Evolutionary conservation across 2,329 filamentous ascomycete genomes (phyloP).

Genomic region (Arachnomyces sp.): DNA sequence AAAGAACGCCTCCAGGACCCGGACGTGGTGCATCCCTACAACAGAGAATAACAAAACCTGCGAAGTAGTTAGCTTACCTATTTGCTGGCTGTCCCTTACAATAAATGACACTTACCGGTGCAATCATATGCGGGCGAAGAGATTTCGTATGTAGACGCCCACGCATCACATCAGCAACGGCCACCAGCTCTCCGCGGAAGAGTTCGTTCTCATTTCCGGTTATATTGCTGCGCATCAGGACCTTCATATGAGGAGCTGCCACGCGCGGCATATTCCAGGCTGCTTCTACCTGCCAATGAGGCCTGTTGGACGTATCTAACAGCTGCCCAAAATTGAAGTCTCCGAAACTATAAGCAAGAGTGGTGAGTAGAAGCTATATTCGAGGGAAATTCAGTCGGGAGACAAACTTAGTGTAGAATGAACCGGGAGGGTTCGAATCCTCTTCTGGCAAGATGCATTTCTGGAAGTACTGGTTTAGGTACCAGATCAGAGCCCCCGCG

Average conservation of each 20-base stretch:
- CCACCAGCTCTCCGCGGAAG: slow-evolving; percentile 9
- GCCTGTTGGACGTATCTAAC: slow-evolving; percentile 1
- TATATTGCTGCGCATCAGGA: slow-evolving; percentile 7
- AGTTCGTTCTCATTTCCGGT: slow-evolving; percentile 8
- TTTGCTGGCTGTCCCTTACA: not conserved
- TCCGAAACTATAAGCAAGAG: slow-evolving; percentile 2
- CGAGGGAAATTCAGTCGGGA: not conserved
- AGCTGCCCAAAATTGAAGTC: slow-evolving; percentile 7
- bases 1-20: slow-evolving; percentile 10
- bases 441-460: slow-evolving; percentile 2
- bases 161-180: slow-evolving; percentile 9
- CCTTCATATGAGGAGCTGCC: slow-evolving; percentile 10
- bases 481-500: slow-evolving; percentile 2
- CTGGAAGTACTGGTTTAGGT: slow-evolving; percentile 5
- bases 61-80: no score
- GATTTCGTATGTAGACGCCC: slow-evolving; percentile 2
- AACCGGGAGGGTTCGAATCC: slow-evolving; percentile 2
- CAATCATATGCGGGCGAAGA: slow-evolving; percentile 9
- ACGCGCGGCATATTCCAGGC: slow-evolving; percentile 1
- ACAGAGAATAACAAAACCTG: slow-evolving; percentile 10
- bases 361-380: slow-evolving; percentile 2
- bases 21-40: slow-evolving; percentile 6
- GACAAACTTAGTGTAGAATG: slow-evolving; percentile 7
- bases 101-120: slow-evolving; percentile 6
- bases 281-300: not conserved